phyloP scores from a whole-genome alignment of 345 rosid species.

The Bruguiera sexangula region DNA sequence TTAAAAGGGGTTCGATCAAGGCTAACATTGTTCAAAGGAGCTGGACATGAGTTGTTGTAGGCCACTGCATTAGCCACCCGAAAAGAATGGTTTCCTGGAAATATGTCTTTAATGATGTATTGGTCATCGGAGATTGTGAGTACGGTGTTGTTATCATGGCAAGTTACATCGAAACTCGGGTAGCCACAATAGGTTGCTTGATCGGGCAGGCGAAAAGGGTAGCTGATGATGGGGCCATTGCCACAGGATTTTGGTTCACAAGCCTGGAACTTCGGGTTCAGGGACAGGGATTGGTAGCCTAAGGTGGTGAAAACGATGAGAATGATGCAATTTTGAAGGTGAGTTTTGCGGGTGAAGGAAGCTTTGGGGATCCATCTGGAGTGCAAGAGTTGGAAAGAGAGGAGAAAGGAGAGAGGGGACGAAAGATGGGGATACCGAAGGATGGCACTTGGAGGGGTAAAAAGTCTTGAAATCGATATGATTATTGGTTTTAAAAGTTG shows the following conservation, averaged over 20 bases:
- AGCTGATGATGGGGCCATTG: conserved; percentile 40
- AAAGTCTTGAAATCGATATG: not conserved
- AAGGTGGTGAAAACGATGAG: conserved; percentile 21
- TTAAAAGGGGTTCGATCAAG: conserved; percentile 46
- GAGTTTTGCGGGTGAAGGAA: conserved; percentile 11
- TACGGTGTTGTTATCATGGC: conserved; percentile 33
- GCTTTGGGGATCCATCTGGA: conserved; percentile 31
- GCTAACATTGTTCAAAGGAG: conserved; percentile 42
- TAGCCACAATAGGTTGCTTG: conserved; percentile 53
- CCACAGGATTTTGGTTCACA: conserved; percentile 52
- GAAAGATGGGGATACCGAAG: not conserved
- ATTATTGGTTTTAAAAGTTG: no score
- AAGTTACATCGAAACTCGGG: conserved; percentile 42
- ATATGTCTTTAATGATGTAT: conserved; percentile 45
- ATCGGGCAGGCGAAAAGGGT: conserved; percentile 46
- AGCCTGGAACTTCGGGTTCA: conserved; percentile 36
- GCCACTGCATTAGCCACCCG: conserved; percentile 34
- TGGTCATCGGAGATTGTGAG: conserved; percentile 42
- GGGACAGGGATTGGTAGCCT: conserved; percentile 23
- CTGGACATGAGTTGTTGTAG: conserved; percentile 36
- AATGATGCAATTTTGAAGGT: conserved; percentile 1
- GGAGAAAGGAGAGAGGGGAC: conserved; percentile 5
- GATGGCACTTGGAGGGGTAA: not conserved
- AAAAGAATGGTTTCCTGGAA: conserved; percentile 28
- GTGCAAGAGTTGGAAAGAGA: conserved; percentile 3